Evolutionary conservation across 2,329 filamentous ascomycete genomes (phyloP), one percentile per base, ranked within the genome.

Genomic region (Diplodia scrobiculata): DNA sequence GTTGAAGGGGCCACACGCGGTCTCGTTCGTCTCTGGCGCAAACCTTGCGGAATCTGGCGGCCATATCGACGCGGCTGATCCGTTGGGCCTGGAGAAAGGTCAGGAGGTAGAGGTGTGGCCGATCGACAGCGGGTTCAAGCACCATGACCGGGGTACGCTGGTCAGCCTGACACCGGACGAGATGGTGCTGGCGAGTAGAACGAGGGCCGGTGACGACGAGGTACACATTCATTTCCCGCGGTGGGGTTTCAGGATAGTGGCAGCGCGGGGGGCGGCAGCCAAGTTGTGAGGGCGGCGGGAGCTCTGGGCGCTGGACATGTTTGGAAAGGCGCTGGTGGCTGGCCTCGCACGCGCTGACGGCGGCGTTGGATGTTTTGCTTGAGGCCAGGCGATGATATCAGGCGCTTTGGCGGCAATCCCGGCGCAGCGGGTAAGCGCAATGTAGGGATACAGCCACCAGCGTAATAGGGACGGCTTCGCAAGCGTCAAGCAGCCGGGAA

Each of bases 1-100:
- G 1, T 68, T 89, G 36, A 78, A 80, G 6, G 87, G 88, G 4
- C 79, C 80, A 50, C 82, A 86, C 70, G 87, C 86, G 2, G 80
- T 82, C 29, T 71, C 76, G 51, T 71, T 78, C 29, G 81, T 90
- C 50, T 72, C 79, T 4, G 71, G 70, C 6, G 78, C 83, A 10
- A 72, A 76, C 4, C 85, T 82, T 71, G 79, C 77, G 45, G 84
- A 86, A 68, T 66, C 69, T 5, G 78, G 80, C 47, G 75, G 73
- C 11, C 70, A 66, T 0, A 79, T 87, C 2, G 83, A 86, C 68
- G 73, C 68, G 13, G 69, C 70, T 4, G 87, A 91, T 73, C 82
- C 84, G 2, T 75, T 83, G 58, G 80, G 81, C 0, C 72, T 91
- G 68, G 75, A 76, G 60, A 79, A 76, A 67, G 88, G 87, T 1